Evolutionary conservation across 1,284 basidiomycete genomes (phyloP).

Genomic region (Vanrija humicola): DNA sequence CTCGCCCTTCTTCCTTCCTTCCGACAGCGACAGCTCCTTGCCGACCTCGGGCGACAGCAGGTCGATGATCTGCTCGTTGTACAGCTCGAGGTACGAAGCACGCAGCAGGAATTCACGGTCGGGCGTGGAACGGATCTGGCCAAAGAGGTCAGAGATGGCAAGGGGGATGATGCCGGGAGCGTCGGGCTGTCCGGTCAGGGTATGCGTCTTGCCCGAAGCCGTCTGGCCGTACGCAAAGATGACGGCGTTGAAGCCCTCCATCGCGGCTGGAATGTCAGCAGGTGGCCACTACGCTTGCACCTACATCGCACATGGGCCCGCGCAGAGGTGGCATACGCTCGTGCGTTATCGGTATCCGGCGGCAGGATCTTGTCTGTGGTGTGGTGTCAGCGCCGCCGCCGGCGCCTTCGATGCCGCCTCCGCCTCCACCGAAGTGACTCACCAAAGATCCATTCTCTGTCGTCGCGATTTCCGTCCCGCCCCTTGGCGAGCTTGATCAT

Average conservation of each 20-base stretch:
- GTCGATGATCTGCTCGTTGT: constrained; percentile 87
- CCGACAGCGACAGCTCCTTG: constrained; percentile 41
- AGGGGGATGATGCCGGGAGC: constrained; percentile 94
- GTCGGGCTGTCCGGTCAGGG: constrained; percentile 71
- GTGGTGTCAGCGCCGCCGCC: constrained; percentile 25
- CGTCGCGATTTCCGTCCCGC: constrained; percentile 31
- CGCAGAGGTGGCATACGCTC: constrained; percentile 78
- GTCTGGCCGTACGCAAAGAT: constrained; percentile 81
- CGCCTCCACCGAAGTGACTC: constrained; percentile 46
- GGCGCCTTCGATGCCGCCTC: constrained; percentile 51
- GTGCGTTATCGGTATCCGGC: constrained; percentile 67
- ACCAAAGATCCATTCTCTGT: constrained; percentile 49
- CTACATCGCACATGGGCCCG: constrained; percentile 70
- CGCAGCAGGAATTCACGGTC: constrained; percentile 84
- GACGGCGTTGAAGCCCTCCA: constrained; percentile 95
- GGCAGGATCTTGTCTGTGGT: constrained; percentile 48
- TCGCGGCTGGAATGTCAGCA: constrained; percentile 58
- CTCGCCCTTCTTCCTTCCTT: constrained; percentile 48
- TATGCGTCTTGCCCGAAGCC: constrained; percentile 82
- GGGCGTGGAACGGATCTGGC: constrained; percentile 48
- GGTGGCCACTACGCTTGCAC: background rate
- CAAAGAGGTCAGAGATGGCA: constrained; percentile 62
- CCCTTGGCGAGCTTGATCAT: constrained; percentile 40
- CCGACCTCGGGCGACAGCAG: constrained; percentile 37
- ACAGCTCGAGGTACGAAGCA: constrained; percentile 93